Percentiles rank a stretch among this genome's conserved stretches.
phyloP scores from a whole-genome alignment of 306 rosid genomes.

The Astragalus glycyphyllos region DNA sequence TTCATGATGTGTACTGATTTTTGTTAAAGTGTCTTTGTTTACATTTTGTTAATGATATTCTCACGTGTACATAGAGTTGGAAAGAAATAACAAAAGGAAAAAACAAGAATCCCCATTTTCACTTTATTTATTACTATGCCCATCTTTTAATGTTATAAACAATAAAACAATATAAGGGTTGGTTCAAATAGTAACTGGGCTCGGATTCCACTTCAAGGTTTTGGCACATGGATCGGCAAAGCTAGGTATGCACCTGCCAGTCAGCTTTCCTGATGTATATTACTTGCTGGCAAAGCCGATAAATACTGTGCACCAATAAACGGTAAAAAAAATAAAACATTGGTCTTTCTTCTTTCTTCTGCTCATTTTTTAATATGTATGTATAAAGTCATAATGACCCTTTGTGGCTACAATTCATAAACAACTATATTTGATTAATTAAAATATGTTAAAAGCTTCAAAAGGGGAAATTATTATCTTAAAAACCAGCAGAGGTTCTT shows the following conservation, averaged over 20 bases:
- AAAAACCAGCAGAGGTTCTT: constrained; percentile 30
- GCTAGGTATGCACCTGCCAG: no score
- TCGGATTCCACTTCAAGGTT: no score
- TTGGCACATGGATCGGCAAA: no score
- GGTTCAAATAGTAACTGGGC: no score
- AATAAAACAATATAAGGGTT: no score
- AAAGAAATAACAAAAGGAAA: not conserved
- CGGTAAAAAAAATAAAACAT: no score
- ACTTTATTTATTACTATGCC: not conserved
- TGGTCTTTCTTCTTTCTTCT: not conserved
- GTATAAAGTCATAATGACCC: constrained; percentile 12
- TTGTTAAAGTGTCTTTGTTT: constrained; percentile 28
- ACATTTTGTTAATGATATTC: constrained; percentile 24
- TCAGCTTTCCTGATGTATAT: no score
- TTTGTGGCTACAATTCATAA: constrained; percentile 36
- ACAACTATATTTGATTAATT: constrained; percentile 27
- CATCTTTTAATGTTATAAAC: not conserved
- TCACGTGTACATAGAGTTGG: not conserved
- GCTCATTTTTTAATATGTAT: constrained; percentile 1
- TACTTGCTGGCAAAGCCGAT: no score
- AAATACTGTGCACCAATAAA: no score
- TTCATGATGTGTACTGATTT: constrained; percentile 26
- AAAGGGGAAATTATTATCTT: not conserved
- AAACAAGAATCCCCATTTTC: not conserved
- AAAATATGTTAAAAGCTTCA: constrained; percentile 24